Evolutionary conservation across 129 eudicot genomes (phyloP).

Genomic region (Rutidosis leptorrhynchoides): DNA sequence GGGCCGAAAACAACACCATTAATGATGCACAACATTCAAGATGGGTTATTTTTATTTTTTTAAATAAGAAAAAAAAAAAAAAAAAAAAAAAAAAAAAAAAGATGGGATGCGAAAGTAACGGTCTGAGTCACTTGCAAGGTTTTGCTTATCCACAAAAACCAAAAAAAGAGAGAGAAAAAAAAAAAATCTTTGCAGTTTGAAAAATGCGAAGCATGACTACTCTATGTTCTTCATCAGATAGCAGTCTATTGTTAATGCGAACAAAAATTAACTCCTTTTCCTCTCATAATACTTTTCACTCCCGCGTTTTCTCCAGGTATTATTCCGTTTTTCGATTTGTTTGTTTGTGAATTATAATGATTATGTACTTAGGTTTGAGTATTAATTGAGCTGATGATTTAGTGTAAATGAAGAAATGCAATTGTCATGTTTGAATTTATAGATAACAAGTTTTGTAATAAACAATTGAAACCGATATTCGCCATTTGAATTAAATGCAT

Average conservation of each 20-base stretch:
- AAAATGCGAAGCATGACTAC: constrained; percentile 39
- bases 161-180: not conserved
- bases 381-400: too few relatives aligned
- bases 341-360: not conserved
- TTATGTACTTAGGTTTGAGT: not conserved
- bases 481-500: too few relatives aligned
- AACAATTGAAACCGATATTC: too few relatives aligned
- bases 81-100: not conserved
- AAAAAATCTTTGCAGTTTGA: not conserved
- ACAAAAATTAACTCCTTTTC: not conserved
- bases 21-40: not conserved
- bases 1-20: too few relatives aligned
- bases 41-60: too few relatives aligned
- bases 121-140: constrained; percentile 28
- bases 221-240: constrained; percentile 53
- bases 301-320: constrained; percentile 38
- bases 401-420: not conserved
- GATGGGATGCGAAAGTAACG: constrained; percentile 49
- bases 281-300: constrained; percentile 24
- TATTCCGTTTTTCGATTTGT: not conserved
- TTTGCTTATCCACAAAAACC: constrained; percentile 19
- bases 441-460: not conserved
- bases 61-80: not conserved
- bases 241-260: constrained; percentile 18
- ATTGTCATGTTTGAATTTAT: not conserved